phyloP scores from a whole-genome alignment of 768 basidiomycete species.

The Phylloporus scabripes region DNA sequence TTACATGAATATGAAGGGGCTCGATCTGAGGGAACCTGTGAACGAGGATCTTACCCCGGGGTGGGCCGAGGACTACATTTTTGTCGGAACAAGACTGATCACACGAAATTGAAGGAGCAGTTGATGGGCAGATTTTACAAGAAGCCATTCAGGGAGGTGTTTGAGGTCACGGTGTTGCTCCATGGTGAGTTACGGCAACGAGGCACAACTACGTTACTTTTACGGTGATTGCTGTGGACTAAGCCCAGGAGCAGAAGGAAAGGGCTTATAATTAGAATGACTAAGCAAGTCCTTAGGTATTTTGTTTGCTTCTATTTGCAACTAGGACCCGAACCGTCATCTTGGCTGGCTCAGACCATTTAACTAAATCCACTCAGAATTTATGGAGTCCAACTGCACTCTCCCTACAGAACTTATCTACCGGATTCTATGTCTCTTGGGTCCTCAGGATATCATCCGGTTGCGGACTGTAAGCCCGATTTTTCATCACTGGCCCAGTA shows the following conservation, averaged over 20 bases:
- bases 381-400: not conserved
- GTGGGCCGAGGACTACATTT: conserved; percentile 1
- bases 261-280: too few relatives aligned
- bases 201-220: conserved; percentile 3
- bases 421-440: not conserved
- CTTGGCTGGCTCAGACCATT: too few relatives aligned
- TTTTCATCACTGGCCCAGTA: not conserved
- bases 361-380: not conserved
- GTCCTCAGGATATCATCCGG: not conserved
- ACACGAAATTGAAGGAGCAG: not conserved
- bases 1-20: not conserved
- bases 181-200: conserved; percentile 2
- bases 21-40: not conserved
- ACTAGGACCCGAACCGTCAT: too few relatives aligned
- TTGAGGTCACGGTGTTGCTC: conserved; percentile 5
- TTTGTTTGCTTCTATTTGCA: not conserved
- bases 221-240: conserved; percentile 12
- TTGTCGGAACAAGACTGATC: not conserved
- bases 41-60: too few relatives aligned
- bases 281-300: too few relatives aligned
- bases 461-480: not conserved
- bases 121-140: not conserved
- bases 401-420: not conserved
- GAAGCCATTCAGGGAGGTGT: conserved; percentile 3
- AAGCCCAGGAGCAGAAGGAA: conserved; percentile 1